Evolutionary conservation across 345 rosid species (phyloP).

Genomic region (Acer yangbiense): DNA sequence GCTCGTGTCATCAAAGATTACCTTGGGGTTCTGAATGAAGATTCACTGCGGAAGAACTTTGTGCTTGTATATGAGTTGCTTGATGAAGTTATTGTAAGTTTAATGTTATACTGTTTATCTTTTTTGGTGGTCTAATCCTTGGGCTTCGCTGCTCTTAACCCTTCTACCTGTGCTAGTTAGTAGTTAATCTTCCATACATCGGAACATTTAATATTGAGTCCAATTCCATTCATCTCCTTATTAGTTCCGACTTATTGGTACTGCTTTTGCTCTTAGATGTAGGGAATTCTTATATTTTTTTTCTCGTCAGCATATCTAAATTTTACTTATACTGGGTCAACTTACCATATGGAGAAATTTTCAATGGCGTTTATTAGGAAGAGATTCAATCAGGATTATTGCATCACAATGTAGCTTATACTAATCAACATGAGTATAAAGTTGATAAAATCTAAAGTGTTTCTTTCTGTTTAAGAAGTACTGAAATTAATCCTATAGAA

Average conservation of each 20-base stretch:
- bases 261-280: not conserved
- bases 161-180: too few species aligned
- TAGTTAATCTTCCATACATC: not conserved
- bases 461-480: too few species aligned
- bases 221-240: not conserved
- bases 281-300: not conserved
- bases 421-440: not conserved
- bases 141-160: not conserved
- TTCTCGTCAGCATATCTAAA: not conserved
- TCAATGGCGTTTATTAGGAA: not conserved
- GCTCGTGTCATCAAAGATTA: conserved; percentile 98
- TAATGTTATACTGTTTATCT: not conserved
- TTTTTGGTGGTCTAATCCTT: conserved; percentile 5
- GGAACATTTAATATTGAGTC: too few species aligned
- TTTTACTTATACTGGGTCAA: too few species aligned
- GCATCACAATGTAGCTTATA: not conserved
- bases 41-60: conserved; percentile 86
- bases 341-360: too few species aligned
- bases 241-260: not conserved
- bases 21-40: conserved; percentile 94
- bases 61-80: conserved; percentile 97
- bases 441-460: too few species aligned
- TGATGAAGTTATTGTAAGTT: conserved; percentile 96
- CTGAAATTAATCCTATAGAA: too few species aligned
- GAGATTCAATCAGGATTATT: not conserved